Conservation (phyloP, 2,329 filamentous ascomycete species). For the Aspergillus sp. region DNA sequence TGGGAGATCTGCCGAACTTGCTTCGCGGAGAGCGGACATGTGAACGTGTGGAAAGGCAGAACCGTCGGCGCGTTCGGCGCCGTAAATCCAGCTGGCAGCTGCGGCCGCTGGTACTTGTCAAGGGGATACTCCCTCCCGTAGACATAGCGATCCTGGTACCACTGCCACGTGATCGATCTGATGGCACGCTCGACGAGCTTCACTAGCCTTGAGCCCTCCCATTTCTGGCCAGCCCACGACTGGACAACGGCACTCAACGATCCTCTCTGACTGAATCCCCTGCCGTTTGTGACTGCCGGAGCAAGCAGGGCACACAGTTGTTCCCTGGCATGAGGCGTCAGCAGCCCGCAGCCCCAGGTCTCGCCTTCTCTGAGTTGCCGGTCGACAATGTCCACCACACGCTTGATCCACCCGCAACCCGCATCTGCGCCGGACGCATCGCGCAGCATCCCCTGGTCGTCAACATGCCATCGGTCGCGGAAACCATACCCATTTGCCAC, state of each 20-base stretch:
- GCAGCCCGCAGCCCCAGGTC: conserved; percentile 66
- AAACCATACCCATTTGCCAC: conserved; percentile 63
- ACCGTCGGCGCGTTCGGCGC: conserved; percentile 88
- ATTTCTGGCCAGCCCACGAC: conserved; percentile 63
- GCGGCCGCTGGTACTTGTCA: conserved; percentile 60
- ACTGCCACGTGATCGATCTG: conserved; percentile 67
- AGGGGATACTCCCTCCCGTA: conserved; percentile 47
- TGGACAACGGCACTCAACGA: conserved; percentile 31
- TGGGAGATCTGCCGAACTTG: conserved; percentile 92
- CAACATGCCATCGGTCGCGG: conserved; percentile 88
- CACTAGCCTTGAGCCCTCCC: conserved; percentile 81
- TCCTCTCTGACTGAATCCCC: conserved; percentile 15
- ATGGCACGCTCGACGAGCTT: conserved; percentile 76
- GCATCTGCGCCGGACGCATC: conserved; percentile 58
- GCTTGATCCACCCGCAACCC: conserved; percentile 72
- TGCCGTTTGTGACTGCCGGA: conserved; percentile 21
- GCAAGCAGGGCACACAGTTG: conserved; percentile 42
- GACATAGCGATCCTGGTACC: conserved; percentile 77
- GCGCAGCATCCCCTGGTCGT: conserved; percentile 69
- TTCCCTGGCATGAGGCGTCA: conserved; percentile 49
- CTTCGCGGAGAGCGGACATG: conserved; percentile 80
- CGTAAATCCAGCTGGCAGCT: conserved; percentile 61
- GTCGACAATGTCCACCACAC: conserved; percentile 81
- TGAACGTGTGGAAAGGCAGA: conserved; percentile 95
- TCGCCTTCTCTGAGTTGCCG: conserved; percentile 82